Evolutionary conservation across 2,329 filamentous ascomycete genomes (phyloP).

Genomic region (Pseudogymnoascus sp.): DNA sequence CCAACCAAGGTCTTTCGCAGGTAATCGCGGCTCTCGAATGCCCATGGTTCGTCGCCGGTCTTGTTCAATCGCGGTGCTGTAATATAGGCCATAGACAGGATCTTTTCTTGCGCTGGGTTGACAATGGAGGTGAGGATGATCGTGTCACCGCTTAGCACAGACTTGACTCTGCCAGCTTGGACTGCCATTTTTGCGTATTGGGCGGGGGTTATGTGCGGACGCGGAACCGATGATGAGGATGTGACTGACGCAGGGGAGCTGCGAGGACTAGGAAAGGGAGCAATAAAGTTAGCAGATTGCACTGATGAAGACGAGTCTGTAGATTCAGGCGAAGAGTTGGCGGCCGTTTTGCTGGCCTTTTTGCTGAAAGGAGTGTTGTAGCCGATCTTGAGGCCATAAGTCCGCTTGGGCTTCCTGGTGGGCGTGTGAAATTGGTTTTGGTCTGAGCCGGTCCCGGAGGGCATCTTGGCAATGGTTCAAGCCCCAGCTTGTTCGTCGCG

Average conservation of each 20-base stretch:
- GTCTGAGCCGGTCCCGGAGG: neutral
- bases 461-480: neutral
- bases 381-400: neutral
- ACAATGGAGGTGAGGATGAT: slow-evolving; percentile 68
- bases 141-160: slow-evolving; percentile 88
- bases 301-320: neutral
- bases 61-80: slow-evolving; percentile 77
- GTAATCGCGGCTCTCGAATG: slow-evolving; percentile 91
- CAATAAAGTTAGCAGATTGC: slow-evolving; percentile 20
- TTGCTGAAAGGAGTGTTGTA: slow-evolving; percentile 2
- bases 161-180: slow-evolving; percentile 71
- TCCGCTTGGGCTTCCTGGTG: neutral
- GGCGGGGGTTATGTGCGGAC: slow-evolving; percentile 24
- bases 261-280: slow-evolving; percentile 15
- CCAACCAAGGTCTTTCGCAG: slow-evolving; percentile 77
- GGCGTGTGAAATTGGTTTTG: neutral
- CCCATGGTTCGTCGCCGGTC: slow-evolving; percentile 86
- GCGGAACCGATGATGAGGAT: slow-evolving; percentile 28
- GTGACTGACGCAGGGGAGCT: slow-evolving; percentile 10
- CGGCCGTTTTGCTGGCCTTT: neutral
- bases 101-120: slow-evolving; percentile 75
- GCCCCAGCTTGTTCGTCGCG: neutral
- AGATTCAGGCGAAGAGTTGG: neutral
- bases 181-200: slow-evolving; percentile 25
- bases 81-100: slow-evolving; percentile 85